These are phyloP conservation scores for Claviceps pazoutovae DNA, from an alignment of 2,329 filamentous ascomycete species.

Conservation along the genomic window DNA sequence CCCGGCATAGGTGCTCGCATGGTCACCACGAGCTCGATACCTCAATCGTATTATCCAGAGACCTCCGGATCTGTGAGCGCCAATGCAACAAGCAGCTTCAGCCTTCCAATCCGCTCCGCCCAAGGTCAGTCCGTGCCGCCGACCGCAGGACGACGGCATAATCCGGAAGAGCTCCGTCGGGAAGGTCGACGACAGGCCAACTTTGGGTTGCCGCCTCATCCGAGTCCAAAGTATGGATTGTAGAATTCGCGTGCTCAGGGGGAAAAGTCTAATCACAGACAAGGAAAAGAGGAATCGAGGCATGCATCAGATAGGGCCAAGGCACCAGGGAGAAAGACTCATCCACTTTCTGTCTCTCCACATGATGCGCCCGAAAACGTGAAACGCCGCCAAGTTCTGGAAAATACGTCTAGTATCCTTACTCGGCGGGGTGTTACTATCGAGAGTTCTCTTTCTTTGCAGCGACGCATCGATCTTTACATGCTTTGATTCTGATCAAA, in stretches of 20 bases:
- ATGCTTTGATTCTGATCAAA: background rate
- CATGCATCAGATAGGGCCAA: background rate
- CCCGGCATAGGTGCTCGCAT: constrained; percentile 40
- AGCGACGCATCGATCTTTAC: background rate
- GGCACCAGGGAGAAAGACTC: background rate
- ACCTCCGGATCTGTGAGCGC: constrained; percentile 27
- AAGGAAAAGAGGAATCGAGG: background rate
- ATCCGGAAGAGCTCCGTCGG: constrained; percentile 37
- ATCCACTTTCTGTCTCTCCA: background rate
- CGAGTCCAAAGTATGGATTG: constrained; percentile 22
- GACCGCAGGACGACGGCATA: constrained; percentile 44
- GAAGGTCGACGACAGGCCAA: constrained; percentile 40
- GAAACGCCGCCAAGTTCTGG: background rate
- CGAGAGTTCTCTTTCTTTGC: background rate
- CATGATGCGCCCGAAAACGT: background rate
- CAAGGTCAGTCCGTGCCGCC: constrained; percentile 45
- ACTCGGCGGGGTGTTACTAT: background rate
- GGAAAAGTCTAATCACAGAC: background rate
- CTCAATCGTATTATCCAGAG: constrained; percentile 28
- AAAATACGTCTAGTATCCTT: background rate
- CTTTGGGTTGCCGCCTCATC: constrained; percentile 34
- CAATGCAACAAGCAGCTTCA: constrained; percentile 36
- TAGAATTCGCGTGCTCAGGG: constrained; percentile 7
- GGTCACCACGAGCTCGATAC: constrained; percentile 37
- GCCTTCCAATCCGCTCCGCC: constrained; percentile 50